phyloP scores from a whole-genome alignment of 805 yeast species.

The Alloascoidea hylecoeti region DNA sequence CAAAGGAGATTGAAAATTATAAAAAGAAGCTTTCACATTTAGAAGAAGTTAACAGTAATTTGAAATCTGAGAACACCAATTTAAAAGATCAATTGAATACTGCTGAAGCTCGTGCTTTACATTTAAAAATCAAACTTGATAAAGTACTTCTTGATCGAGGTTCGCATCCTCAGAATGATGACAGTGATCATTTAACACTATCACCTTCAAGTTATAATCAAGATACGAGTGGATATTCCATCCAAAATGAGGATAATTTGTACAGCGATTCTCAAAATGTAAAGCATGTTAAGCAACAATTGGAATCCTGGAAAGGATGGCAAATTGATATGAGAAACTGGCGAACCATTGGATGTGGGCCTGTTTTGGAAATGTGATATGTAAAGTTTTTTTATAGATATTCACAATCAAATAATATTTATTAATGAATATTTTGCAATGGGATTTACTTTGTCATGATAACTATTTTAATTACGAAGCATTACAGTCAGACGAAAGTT shows the following conservation, averaged over 20 bases:
- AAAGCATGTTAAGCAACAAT: constrained; percentile 15
- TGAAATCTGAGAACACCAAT: neutral
- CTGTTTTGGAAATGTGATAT: constrained; percentile 27
- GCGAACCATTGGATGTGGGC: constrained; percentile 61
- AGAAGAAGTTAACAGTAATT: neutral
- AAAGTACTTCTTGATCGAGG: neutral
- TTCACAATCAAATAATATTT: no score
- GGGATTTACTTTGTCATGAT: no score
- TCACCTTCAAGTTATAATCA: neutral
- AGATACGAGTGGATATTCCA: neutral
- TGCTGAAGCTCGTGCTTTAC: neutral
- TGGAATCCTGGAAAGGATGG: constrained; percentile 73
- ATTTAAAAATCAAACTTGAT: neutral
- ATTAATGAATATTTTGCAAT: no score
- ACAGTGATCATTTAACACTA: neutral
- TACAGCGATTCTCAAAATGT: constrained; percentile 1
- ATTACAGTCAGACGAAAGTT: no score
- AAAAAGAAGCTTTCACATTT: neutral
- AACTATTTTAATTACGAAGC: no score
- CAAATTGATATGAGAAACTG: constrained; percentile 77
- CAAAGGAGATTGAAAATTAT: neutral
- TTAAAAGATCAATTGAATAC: neutral
- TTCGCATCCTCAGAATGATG: neutral
- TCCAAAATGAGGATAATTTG: neutral
- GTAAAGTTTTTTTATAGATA: no score